Conservation (phyloP, 2,329 filamentous ascomycete genomes). For the Sporothrix inflata region DNA sequence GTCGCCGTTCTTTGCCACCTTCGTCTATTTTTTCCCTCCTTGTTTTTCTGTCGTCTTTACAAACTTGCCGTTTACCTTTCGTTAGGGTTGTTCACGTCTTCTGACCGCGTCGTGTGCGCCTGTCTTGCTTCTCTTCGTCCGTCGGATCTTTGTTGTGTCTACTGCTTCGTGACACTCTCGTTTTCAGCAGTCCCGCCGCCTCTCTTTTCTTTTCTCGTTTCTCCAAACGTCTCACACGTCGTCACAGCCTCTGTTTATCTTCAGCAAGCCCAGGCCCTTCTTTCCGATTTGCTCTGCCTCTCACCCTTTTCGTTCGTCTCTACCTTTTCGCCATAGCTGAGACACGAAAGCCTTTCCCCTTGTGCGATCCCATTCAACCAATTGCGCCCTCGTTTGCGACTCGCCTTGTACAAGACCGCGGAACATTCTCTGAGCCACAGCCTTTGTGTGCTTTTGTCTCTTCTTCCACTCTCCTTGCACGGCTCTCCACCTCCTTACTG, state of each 20-base stretch:
- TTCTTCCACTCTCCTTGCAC: background rate
- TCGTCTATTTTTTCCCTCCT: background rate
- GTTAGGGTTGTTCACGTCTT: background rate
- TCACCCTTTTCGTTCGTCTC: background rate
- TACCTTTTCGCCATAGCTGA: background rate
- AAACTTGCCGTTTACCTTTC: background rate
- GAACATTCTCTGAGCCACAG: constrained; percentile 2
- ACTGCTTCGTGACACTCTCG: background rate
- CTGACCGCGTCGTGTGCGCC: background rate
- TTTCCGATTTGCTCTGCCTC: background rate
- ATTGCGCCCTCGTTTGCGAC: constrained; percentile 27
- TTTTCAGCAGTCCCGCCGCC: background rate
- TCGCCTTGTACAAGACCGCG: constrained; percentile 26
- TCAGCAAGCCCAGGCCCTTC: background rate
- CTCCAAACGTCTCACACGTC: background rate
- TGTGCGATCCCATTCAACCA: constrained; percentile 8
- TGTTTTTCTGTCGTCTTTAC: background rate
- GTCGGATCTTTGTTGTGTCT: background rate
- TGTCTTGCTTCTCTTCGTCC: background rate
- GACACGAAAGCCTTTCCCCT: constrained; percentile 20
- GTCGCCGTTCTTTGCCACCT: background rate
- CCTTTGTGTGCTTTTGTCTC: background rate
- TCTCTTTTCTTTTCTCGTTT: background rate
- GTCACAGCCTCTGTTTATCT: background rate
- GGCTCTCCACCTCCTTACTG: background rate